These are phyloP conservation scores for Pseudogymnoascus sp. DNA, from an alignment of 2,329 filamentous ascomycete genomes.

Conservation along the genomic window DNA sequence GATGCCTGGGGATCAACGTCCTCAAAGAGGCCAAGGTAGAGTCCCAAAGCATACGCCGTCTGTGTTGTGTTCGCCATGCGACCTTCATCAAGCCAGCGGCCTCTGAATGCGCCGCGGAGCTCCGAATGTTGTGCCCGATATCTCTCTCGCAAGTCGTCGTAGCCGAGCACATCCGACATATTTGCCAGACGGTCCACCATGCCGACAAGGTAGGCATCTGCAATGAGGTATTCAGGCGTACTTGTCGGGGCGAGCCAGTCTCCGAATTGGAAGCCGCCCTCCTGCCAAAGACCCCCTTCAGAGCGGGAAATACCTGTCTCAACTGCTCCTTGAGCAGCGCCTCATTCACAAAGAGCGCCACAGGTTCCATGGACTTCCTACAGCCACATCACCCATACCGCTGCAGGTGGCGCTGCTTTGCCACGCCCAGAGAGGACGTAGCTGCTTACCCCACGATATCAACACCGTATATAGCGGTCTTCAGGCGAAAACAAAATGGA, in stretches of 20 bases:
- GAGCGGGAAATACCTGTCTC: conserved; percentile 1
- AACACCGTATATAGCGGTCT: too few species aligned
- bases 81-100: background rate
- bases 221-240: conserved; percentile 4
- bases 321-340: conserved; percentile 12
- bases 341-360: conserved; percentile 11
- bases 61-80: conserved; percentile 17
- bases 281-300: conserved; percentile 1
- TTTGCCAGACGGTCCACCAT: conserved; percentile 1
- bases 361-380: conserved; percentile 13
- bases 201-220: conserved; percentile 12
- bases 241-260: conserved; percentile 19
- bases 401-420: background rate
- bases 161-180: background rate
- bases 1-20: conserved; percentile 4
- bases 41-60: conserved; percentile 17
- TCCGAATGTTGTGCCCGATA: conserved; percentile 11
- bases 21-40: conserved; percentile 16
- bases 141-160: background rate
- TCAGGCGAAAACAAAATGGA: too few species aligned
- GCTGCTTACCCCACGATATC: too few species aligned
- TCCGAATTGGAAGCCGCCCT: conserved; percentile 14
- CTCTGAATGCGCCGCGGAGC: conserved; percentile 1
- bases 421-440: background rate
- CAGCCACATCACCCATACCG: conserved; percentile 15